Conservation (phyloP, 768 basidiomycete species). For the Grammothele lineata region DNA sequence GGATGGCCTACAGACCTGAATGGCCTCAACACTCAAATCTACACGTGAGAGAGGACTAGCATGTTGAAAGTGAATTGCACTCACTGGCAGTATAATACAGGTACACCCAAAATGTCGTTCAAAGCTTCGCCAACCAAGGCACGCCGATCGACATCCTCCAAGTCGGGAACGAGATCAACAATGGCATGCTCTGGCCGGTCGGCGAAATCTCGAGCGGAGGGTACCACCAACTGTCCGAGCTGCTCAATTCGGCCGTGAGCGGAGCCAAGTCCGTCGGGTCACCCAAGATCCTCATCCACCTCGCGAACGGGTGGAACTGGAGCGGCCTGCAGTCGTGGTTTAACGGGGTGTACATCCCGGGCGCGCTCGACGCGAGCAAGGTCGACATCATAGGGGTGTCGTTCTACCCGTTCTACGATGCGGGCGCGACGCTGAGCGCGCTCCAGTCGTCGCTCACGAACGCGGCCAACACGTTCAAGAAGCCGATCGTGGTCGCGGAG, state of each 20-base stretch:
- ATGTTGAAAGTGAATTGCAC: background rate
- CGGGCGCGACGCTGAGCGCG: slow-evolving; percentile 48
- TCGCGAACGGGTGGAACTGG: slow-evolving; percentile 60
- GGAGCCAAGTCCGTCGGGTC: slow-evolving; percentile 46
- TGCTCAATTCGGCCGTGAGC: slow-evolving; percentile 55
- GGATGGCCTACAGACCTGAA: slow-evolving; percentile 47
- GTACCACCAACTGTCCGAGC: slow-evolving; percentile 49
- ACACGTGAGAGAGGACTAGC: slow-evolving; percentile 33
- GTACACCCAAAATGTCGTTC: slow-evolving; percentile 49
- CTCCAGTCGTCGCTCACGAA: slow-evolving; percentile 49
- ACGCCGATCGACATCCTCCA: slow-evolving; percentile 50
- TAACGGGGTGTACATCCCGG: slow-evolving; percentile 46
- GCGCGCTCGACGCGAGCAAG: slow-evolving; percentile 44
- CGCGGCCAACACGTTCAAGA: slow-evolving; percentile 43
- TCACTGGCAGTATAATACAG: slow-evolving; percentile 27
- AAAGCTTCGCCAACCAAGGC: slow-evolving; percentile 48
- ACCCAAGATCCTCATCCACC: slow-evolving; percentile 52
- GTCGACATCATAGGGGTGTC: slow-evolving; percentile 61
- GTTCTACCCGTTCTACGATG: slow-evolving; percentile 62
- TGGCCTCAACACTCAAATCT: slow-evolving; percentile 55
- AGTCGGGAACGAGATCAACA: slow-evolving; percentile 66
- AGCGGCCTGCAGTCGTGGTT: slow-evolving; percentile 44
- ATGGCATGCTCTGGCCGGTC: slow-evolving; percentile 59
- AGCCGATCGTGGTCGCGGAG: slow-evolving; percentile 61
- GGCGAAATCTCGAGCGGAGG: slow-evolving; percentile 51